These are phyloP conservation scores for Oryza officinalis DNA, from an alignment of 176 grass and related monocot species.

Conservation along the genomic window DNA sequence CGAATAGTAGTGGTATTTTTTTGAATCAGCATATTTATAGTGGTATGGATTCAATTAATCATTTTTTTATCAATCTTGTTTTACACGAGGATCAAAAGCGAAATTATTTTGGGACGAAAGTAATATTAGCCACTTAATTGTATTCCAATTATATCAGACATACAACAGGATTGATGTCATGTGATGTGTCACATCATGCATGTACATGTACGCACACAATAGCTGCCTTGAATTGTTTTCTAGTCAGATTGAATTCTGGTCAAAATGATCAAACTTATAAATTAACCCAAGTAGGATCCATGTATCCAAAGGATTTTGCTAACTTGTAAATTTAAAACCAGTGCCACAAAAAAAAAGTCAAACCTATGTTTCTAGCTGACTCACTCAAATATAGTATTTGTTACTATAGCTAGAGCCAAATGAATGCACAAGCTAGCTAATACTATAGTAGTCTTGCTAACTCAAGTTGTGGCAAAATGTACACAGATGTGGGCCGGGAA, in stretches of 20 bases:
- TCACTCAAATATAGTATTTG: neutral
- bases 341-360: neutral
- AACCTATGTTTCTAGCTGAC: neutral
- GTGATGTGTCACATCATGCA: neutral
- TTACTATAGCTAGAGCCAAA: neutral
- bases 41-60: too few relatives aligned
- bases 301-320: neutral
- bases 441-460: neutral
- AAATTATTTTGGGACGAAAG: too few relatives aligned
- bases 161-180: neutral
- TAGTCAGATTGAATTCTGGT: neutral
- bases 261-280: neutral
- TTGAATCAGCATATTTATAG: too few relatives aligned
- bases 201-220: neutral
- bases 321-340: neutral
- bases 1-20: too few relatives aligned
- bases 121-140: too few relatives aligned
- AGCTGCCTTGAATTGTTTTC: too few relatives aligned
- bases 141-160: neutral
- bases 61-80: too few relatives aligned
- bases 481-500: neutral
- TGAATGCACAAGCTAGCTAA: neutral
- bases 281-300: neutral
- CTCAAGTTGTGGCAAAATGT: neutral
- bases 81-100: too few relatives aligned